phyloP scores from a whole-genome alignment of 163 green algal genomes.

The Chlamydomonas reinhardtii region DNA sequence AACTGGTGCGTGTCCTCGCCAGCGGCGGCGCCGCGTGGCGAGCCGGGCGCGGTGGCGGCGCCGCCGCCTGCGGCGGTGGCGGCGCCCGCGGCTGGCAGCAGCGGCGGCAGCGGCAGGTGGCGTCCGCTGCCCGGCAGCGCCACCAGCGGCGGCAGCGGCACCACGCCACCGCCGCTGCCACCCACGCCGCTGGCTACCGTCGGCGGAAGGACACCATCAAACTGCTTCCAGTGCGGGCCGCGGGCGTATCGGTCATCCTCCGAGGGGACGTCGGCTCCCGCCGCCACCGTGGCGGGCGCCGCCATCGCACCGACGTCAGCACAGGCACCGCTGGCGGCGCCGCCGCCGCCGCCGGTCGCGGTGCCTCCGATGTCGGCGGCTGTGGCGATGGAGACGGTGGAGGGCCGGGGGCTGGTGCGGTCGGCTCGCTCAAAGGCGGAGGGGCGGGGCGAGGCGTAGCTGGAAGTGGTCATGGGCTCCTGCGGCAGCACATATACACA shows the following conservation, averaged over 20 bases:
- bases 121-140: too few species aligned
- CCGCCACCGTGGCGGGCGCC: too few species aligned
- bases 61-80: not conserved
- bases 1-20: not conserved
- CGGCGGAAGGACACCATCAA: not conserved
- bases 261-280: too few species aligned
- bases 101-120: not conserved
- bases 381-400: not conserved
- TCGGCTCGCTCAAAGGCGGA: not conserved
- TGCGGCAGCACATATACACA: too few species aligned
- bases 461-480: not conserved
- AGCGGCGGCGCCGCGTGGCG: not conserved
- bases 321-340: not conserved
- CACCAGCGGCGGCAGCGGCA: too few species aligned
- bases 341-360: too few species aligned
- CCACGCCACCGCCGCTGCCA: not conserved
- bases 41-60: not conserved
- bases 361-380: too few species aligned
- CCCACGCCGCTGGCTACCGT: not conserved
- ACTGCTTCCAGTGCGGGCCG: constrained; percentile 11
- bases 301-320: too few species aligned
- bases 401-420: too few species aligned
- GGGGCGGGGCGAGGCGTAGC: not conserved
- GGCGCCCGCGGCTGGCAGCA: not conserved
- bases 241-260: not conserved